Evolutionary conservation across 2,329 filamentous ascomycete species (phyloP).

Genomic region (Erysiphe pulchra): DNA sequence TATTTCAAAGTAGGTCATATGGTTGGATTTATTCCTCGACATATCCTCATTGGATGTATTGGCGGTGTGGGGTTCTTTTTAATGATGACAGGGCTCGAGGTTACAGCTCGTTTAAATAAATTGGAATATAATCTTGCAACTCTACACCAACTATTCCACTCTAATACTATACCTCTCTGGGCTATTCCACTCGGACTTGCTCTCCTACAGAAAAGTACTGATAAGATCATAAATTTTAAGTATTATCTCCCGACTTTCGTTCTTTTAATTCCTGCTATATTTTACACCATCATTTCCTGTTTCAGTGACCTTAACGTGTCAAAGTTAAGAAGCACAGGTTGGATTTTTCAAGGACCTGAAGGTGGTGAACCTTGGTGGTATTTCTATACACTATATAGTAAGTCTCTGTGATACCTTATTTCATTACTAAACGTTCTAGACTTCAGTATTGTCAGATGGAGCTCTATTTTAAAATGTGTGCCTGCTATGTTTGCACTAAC

Average conservation of each 20-base stretch:
- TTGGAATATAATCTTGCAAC: conserved; percentile 61
- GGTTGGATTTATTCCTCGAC: conserved; percentile 87
- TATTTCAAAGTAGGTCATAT: conserved; percentile 69
- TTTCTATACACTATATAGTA: conserved; percentile 88
- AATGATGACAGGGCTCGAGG: conserved; percentile 73
- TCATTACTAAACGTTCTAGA: conserved; percentile 22
- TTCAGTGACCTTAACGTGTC: conserved; percentile 42
- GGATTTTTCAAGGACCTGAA: conserved; percentile 76
- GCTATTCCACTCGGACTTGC: conserved; percentile 52
- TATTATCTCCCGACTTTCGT: conserved; percentile 78
- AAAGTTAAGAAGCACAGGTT: conserved; percentile 45
- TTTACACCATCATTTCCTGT: conserved; percentile 51
- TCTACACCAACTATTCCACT: conserved; percentile 43
- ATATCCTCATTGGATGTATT: conserved; percentile 91
- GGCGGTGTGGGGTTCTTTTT: conserved; percentile 93
- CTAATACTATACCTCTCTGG: conserved; percentile 64
- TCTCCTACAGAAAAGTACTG: conserved; percentile 47
- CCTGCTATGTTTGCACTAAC: conserved; percentile 93
- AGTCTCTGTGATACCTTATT: conserved; percentile 15
- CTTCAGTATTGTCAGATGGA: conserved; percentile 59
- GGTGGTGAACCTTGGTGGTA: conserved; percentile 85
- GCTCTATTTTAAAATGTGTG: conserved; percentile 56
- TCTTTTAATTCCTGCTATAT: conserved; percentile 46
- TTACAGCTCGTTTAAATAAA: conserved; percentile 67
- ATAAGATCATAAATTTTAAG: conserved; percentile 53